These are phyloP conservation scores for Scheffersomyces spartinae DNA, from an alignment of 805 yeast genomes.

Conservation along the genomic window DNA sequence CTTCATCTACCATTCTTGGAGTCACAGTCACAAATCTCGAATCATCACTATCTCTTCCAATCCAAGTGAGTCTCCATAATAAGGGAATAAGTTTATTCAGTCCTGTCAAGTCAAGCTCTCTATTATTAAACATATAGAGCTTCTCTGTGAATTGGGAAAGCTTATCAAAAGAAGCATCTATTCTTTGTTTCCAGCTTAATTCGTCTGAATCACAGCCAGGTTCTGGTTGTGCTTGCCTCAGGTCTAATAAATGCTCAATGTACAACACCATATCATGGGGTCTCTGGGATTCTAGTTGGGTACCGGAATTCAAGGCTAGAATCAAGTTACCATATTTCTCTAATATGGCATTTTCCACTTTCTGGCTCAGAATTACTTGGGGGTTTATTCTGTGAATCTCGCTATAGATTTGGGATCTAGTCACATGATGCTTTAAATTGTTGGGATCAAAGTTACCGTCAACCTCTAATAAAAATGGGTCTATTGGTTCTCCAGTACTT, in stretches of 20 bases:
- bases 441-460: constrained; percentile 10
- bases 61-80: constrained; percentile 20
- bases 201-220: constrained; percentile 1
- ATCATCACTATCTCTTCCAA: too few species aligned
- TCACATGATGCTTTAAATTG: too few species aligned
- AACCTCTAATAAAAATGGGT: constrained; percentile 3
- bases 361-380: constrained; percentile 12
- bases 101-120: constrained; percentile 12
- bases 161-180: constrained; percentile 12
- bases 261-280: constrained; percentile 17
- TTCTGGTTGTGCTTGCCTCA: too few species aligned
- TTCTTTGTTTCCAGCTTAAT: too few species aligned
- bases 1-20: too few species aligned
- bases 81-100: constrained; percentile 20
- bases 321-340: constrained; percentile 18
- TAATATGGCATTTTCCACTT: constrained; percentile 12
- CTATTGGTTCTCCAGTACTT: neutral
- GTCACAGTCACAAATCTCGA: too few species aligned
- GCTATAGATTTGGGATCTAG: constrained; percentile 12
- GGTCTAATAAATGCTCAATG: constrained; percentile 22
- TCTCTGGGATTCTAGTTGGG: constrained; percentile 9
- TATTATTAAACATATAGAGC: constrained; percentile 15
- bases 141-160: constrained; percentile 17
- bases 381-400: constrained; percentile 15
- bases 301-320: constrained; percentile 4